Base-by-base conservation (phyloP, 768 basidiomycete genomes). In the Psilocybe cyanescens region DNA sequence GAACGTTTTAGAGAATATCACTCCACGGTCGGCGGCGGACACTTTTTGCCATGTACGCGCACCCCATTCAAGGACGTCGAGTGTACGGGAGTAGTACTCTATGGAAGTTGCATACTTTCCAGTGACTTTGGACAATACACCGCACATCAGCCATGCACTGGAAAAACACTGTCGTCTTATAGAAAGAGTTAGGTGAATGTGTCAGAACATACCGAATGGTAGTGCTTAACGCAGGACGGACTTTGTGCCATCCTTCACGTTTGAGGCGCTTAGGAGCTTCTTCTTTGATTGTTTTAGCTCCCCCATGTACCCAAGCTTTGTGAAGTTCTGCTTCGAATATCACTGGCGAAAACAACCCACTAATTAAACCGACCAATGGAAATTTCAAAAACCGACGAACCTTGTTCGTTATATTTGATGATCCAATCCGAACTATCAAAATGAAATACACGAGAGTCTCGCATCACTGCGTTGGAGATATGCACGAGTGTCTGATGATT, bases 41-140 rank as follows among this genome's bases (percentile, higher is more conserved):
- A 83, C 77, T 60, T 82, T 65, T 35, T 73, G 65, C 78, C 81
- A 84, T 6, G 63, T 55, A 28, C 67, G 64, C 3, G 67, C 57
- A 19, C 84, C 83, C 78, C 81, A 81, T 33, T 79, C 69, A 3
- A 83, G 68, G 16, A 83, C 61, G 12, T 81, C 78, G 17, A 81
- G 56, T 4, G 75, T 76, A 6, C 72, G 70, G 12, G 69, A 67
- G 44, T 73, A 75, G 46, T 74, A 79, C 59, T 78, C 74, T n/a
- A 78, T 57, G 1, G 73, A 71, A 4, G 68, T 55, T 4, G 57
- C 49, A 9, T 66, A 62, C 29, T 65, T 64, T 11, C 65, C 54
- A 1, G 57, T 62, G 8, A 65, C 53, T 0, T 55, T 52, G 31
- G 73, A 67, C 33, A 80, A 44, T 58, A 77, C 75, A 4, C 73